phyloP scores from a whole-genome alignment of 371 early-diverging fungal genomes.

The Mucor sp. region DNA sequence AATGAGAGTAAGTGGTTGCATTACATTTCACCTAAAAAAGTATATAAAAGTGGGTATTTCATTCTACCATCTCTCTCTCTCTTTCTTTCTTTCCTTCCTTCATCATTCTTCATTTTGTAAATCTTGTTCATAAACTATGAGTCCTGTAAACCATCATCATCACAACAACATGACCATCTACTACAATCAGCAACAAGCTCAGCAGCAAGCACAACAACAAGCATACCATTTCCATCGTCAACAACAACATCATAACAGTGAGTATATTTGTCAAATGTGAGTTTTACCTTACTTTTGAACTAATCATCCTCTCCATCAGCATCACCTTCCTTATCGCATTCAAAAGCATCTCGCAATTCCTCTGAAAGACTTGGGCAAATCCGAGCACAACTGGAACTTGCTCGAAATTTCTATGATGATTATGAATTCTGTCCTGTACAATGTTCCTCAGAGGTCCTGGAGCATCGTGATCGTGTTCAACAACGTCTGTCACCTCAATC shows the following conservation, averaged over 20 bases:
- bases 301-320: not conserved
- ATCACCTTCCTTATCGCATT: slow-evolving; percentile 5
- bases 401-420: slow-evolving; percentile 53
- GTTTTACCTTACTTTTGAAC: not conserved
- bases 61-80: not conserved
- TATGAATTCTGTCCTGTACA: slow-evolving; percentile 47
- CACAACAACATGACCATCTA: slow-evolving; percentile 16
- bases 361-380: slow-evolving; percentile 35
- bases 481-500: slow-evolving; percentile 46
- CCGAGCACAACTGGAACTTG: slow-evolving; percentile 44
- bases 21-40: slow-evolving; percentile 12
- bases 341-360: slow-evolving; percentile 1
- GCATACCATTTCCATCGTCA: slow-evolving; percentile 8
- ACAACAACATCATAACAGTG: slow-evolving; percentile 5
- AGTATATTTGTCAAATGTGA: not conserved
- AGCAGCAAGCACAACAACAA: not conserved
- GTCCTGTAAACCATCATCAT: slow-evolving; percentile 11
- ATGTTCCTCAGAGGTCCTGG: slow-evolving; percentile 31
- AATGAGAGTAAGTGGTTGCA: slow-evolving; percentile 5
- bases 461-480: slow-evolving; percentile 47
- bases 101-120: slow-evolving; percentile 4
- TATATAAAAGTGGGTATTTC: slow-evolving; percentile 7
- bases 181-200: slow-evolving; percentile 13
- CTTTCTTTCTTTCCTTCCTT: not conserved
- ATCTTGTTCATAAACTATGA: slow-evolving; percentile 11